These are phyloP conservation scores for Thyridium curvatum DNA, from an alignment of 2,329 filamentous ascomycete species.

Conservation along the genomic window DNA sequence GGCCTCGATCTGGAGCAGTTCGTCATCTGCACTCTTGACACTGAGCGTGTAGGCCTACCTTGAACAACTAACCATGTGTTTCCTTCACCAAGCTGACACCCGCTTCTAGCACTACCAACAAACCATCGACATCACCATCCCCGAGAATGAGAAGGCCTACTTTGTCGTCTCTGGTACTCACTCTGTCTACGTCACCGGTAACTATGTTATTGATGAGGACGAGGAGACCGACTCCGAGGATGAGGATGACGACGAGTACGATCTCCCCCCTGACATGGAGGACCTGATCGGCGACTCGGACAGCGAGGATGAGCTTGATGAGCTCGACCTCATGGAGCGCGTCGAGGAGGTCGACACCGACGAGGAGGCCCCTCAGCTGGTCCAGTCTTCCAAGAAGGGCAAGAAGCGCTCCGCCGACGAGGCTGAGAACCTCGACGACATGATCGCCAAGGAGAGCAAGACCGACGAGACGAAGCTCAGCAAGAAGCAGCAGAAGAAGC, in stretches of 20 bases:
- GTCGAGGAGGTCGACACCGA: conserved; percentile 78
- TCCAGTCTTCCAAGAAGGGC: conserved; percentile 54
- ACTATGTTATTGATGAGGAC: conserved; percentile 75
- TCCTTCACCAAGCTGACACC: conserved; percentile 15
- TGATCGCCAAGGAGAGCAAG: conserved; percentile 67
- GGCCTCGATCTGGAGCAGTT: conserved; percentile 75
- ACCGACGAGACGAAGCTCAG: conserved; percentile 68
- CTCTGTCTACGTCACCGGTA: conserved; percentile 87
- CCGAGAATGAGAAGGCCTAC: conserved; percentile 82
- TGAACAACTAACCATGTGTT: not conserved
- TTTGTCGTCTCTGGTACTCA: conserved; percentile 89
- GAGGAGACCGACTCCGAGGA: conserved; percentile 58
- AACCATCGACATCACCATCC: conserved; percentile 85
- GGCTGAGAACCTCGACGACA: conserved; percentile 66
- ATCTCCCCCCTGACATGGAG: conserved; percentile 72
- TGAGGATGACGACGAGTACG: conserved; percentile 66
- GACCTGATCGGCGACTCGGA: conserved; percentile 65
- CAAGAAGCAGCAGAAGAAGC: conserved; percentile 98
- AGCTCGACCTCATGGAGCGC: conserved; percentile 65
- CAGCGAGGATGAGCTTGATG: conserved; percentile 70
- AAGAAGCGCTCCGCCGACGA: conserved; percentile 88
- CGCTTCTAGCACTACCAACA: conserved; percentile 79
- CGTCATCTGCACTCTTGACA: conserved; percentile 92
- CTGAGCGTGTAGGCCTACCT: conserved; percentile 64
- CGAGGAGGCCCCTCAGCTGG: conserved; percentile 61